Conservation (phyloP, 345 rosid species). For the Cardiospermum halicacabum region DNA sequence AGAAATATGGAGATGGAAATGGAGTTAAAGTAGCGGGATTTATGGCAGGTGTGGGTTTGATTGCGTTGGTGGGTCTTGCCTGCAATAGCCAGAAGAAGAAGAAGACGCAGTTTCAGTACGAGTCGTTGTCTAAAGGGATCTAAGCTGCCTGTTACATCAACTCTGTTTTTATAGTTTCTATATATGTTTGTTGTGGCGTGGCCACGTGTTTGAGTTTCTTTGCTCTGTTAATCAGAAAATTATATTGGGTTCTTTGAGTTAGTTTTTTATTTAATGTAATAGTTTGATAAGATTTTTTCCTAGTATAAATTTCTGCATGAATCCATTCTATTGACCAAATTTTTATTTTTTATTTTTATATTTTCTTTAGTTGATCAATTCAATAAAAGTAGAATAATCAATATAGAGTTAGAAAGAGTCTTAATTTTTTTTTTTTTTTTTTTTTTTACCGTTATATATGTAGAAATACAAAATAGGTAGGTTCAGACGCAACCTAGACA, state of each 20-base stretch:
- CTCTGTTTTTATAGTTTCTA: not conserved
- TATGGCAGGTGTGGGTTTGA: not conserved
- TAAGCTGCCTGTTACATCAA: not conserved
- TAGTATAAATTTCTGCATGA: too few relatives aligned
- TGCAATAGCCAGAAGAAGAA: conserved; percentile 13
- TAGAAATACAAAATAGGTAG: too few relatives aligned
- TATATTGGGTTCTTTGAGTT: not conserved
- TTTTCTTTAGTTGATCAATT: too few relatives aligned
- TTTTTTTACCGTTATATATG: too few relatives aligned
- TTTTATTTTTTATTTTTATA: too few relatives aligned
- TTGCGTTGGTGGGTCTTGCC: conserved; percentile 20
- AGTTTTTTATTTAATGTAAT: too few relatives aligned
- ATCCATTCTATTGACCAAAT: too few relatives aligned
- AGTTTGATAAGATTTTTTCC: too few relatives aligned
- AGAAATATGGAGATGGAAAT: not conserved
- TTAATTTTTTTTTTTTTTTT: too few relatives aligned
- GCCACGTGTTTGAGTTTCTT: not conserved
- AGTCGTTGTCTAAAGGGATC: conserved; percentile 15
- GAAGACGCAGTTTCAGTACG: conserved; percentile 11
- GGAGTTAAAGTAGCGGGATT: not conserved
- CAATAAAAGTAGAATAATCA: too few relatives aligned
- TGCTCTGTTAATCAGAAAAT: not conserved
- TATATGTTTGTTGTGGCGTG: not conserved
- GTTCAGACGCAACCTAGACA: too few relatives aligned
- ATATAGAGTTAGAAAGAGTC: too few relatives aligned